phyloP scores from a whole-genome alignment of 2,329 filamentous ascomycete genomes.

The Arthrobotrys musiformis region DNA sequence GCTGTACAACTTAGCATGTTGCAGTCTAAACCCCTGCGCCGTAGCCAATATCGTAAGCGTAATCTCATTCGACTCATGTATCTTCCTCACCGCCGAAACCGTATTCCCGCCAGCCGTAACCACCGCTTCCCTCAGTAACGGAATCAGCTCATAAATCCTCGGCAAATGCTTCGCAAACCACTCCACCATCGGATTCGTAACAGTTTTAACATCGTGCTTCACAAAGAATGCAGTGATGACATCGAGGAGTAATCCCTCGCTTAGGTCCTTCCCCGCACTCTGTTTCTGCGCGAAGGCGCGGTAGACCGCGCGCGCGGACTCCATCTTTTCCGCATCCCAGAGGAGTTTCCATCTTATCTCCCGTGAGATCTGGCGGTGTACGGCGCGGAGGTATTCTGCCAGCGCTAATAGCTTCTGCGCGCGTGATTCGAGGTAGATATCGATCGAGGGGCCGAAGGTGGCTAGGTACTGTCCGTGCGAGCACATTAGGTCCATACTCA shows the following conservation, averaged over 20 bases:
- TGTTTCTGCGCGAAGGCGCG: slow-evolving; percentile 60
- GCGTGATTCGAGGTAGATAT: slow-evolving; percentile 80
- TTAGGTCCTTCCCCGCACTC: slow-evolving; percentile 48
- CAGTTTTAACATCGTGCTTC: slow-evolving; percentile 29
- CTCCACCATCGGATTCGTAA: slow-evolving; percentile 42
- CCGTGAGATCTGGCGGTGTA: slow-evolving; percentile 74
- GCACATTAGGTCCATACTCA: slow-evolving; percentile 83
- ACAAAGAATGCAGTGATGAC: slow-evolving; percentile 53
- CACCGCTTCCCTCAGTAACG: slow-evolving; percentile 37
- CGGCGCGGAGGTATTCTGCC: slow-evolving; percentile 75
- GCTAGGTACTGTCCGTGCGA: slow-evolving; percentile 81
- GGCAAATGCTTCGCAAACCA: slow-evolving; percentile 55
- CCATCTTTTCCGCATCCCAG: slow-evolving; percentile 90
- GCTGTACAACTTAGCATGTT: slow-evolving; percentile 77
- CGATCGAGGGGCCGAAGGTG: slow-evolving; percentile 77
- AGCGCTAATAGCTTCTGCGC: slow-evolving; percentile 79
- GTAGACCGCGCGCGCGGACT: slow-evolving; percentile 83
- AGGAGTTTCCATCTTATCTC: slow-evolving; percentile 80
- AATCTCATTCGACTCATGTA: slow-evolving; percentile 79
- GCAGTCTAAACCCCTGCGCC: slow-evolving; percentile 71
- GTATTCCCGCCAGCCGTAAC: slow-evolving; percentile 8
- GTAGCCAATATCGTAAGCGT: slow-evolving; percentile 65
- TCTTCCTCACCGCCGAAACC: slow-evolving; percentile 23
- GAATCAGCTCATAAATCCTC: slow-evolving; percentile 48
- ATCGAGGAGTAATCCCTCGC: slow-evolving; percentile 57